A percentile compares a stretch with the other conserved stretches of the same genome.
Evolutionary conservation across 257 asterid species (phyloP).

Genomic region (Rehmannia glutinosa): DNA sequence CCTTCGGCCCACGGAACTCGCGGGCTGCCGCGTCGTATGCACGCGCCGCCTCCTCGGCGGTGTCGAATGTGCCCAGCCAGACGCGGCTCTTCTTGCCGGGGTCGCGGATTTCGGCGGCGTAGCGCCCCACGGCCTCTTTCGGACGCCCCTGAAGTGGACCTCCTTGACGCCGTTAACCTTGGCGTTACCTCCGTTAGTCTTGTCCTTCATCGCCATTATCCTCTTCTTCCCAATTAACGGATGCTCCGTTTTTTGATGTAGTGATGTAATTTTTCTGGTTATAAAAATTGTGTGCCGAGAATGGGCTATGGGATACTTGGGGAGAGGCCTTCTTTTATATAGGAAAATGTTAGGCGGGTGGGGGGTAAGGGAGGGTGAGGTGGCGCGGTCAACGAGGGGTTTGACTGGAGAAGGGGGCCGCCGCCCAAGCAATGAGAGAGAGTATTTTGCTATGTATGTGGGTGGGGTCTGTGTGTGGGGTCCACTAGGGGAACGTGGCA

Average conservation of each 20-base stretch:
- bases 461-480: constrained; percentile 19
- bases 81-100: constrained; percentile 86
- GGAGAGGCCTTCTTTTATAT: constrained; percentile 10
- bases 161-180: constrained; percentile 46
- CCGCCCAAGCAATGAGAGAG: constrained; percentile 58
- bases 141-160: constrained; percentile 74
- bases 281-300: not conserved
- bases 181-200: constrained; percentile 19
- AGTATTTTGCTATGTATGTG: constrained; percentile 6
- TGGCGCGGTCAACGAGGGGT: constrained; percentile 56
- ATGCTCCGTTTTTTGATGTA: too few species aligned
- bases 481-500: constrained; percentile 42
- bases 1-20: constrained; percentile 81
- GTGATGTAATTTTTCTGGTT: too few species aligned
- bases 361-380: not conserved
- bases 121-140: constrained; percentile 99
- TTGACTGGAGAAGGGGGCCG: constrained; percentile 67
- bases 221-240: too few species aligned
- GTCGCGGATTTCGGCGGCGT: constrained; percentile 95
- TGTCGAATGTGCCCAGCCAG: constrained; percentile 90
- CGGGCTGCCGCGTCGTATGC: constrained; percentile 84
- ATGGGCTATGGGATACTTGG: not conserved
- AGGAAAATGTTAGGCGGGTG: constrained; percentile 10
- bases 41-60: constrained; percentile 94
- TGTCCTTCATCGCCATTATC: constrained; percentile 58